Conservation (phyloP, 108 stramenopile species). For the Skeletonema tropicum region DNA sequence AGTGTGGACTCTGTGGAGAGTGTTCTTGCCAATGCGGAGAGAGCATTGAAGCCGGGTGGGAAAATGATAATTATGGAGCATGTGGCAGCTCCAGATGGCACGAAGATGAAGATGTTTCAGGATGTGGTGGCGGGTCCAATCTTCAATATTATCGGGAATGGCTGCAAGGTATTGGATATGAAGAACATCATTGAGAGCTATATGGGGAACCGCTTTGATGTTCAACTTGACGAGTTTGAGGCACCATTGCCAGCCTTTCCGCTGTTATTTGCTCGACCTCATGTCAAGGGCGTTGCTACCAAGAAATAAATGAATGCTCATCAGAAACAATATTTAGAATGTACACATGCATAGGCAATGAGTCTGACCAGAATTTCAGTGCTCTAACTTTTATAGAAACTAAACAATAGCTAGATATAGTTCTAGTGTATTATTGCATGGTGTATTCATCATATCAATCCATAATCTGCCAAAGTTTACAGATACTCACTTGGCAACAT, state of each 20-base stretch:
- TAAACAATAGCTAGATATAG: too few relatives aligned
- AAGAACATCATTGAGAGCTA: constrained; percentile 11
- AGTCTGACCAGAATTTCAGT: not conserved
- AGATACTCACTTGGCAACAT: constrained; percentile 78
- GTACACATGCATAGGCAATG: not conserved
- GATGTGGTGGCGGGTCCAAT: constrained; percentile 40
- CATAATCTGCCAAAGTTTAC: not conserved
- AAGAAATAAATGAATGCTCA: constrained; percentile 24
- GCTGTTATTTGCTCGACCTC: constrained; percentile 28
- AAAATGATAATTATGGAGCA: constrained; percentile 63
- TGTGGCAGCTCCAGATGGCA: constrained; percentile 34
- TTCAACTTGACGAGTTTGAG: constrained; percentile 20
- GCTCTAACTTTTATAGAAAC: not conserved
- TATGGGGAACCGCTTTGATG: constrained; percentile 21
- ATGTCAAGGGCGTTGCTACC: constrained; percentile 40
- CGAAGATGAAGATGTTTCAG: constrained; percentile 28
- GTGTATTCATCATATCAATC: not conserved
- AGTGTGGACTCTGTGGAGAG: constrained; percentile 40
- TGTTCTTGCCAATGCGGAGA: constrained; percentile 58
- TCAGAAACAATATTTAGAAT: not conserved
- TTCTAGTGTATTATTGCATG: not conserved
- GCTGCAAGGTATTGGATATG: constrained; percentile 51
- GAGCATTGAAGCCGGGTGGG: constrained; percentile 68
- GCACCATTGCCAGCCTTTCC: constrained; percentile 27
- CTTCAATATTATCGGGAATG: constrained; percentile 50